Evolutionary conservation across 805 yeast genomes (phyloP), one percentile per base, ranked within the genome.

Genomic region (Kregervanrija delftensis): DNA sequence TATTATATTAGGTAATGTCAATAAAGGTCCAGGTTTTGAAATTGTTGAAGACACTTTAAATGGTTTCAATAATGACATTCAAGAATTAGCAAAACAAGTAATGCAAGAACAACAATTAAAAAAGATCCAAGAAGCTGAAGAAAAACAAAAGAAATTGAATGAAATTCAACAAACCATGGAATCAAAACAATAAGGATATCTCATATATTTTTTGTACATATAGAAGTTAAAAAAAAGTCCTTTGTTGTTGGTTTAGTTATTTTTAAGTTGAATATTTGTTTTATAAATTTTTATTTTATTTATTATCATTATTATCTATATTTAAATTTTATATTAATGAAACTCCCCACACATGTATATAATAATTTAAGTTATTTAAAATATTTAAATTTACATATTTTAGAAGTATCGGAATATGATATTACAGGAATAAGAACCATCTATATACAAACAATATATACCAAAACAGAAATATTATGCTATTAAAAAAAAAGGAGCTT

Each of bases 11-110:
- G 68, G 66, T 37, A 56, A 51, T 30, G 56, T 53, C 38, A 57
- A 59, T 41, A 51, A 51, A 35, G 67, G 67, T 9, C 66, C 66
- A 16, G 57, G 65, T 34, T 60, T 52, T 35, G 61, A 55, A 36
- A 53, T 56, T 8, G 63, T 63, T 36, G 58, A 58, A 41, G 65
- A 60, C 48, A 55, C 62, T 31, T 41, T 63, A 39, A 52, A 49
- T 39, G 66, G 66, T 15, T 56, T 48, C 40, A 51, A 49, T 33
- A 50, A 54, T 31, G 55, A 55, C 42, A 44, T 61, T 32, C 45
- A 53, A 43, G 48, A 53, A 22, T 40, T 51, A 35, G 64, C 63
- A 2, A 54, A 54, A 33, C 50, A 53, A 33, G 44, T 48, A 14
- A 50, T 55, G 43, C 52, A 48, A 42, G 54, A 53, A 33, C 52